These are phyloP conservation scores for Nitzschia sp. DNA, from an alignment of 108 stramenopile genomes.

Conservation along the genomic window DNA sequence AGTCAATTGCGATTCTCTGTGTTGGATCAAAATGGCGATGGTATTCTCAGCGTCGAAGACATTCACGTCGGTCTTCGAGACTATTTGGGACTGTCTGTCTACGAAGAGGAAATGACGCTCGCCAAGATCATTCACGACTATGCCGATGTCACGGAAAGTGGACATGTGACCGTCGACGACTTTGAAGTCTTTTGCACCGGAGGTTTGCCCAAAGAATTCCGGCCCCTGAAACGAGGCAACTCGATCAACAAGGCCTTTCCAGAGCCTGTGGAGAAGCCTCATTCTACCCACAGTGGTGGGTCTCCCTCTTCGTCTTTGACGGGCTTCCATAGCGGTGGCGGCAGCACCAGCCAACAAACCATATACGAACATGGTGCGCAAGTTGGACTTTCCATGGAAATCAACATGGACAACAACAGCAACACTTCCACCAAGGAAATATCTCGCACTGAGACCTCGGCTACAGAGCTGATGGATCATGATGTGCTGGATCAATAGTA, in stretches of 20 bases:
- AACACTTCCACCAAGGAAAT: no score
- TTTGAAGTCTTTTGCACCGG: constrained; percentile 39
- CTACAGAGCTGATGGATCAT: not conserved
- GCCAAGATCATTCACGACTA: constrained; percentile 45
- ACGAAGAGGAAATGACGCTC: constrained; percentile 30
- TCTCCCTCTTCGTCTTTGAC: not conserved
- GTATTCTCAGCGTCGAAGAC: constrained; percentile 38
- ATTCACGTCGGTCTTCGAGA: constrained; percentile 46
- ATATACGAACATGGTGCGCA: no score
- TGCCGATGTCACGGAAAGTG: constrained; percentile 39
- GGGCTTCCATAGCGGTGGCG: not conserved
- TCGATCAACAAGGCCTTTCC: not conserved
- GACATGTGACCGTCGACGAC: constrained; percentile 39
- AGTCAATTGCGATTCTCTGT: constrained; percentile 25
- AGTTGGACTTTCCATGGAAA: not conserved
- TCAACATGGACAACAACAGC: no score
- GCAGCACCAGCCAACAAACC: no score
- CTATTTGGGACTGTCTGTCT: constrained; percentile 36
- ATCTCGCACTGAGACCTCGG: not conserved
- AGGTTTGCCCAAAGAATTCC: not conserved
- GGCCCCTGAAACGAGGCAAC: not conserved
- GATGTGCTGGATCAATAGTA: no score
- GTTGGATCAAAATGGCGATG: constrained; percentile 36
- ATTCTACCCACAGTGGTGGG: no score
- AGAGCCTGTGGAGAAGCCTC: not conserved